phyloP scores from a whole-genome alignment of 169 alveolate genomes.

The Plasmodium chabaudi region DNA sequence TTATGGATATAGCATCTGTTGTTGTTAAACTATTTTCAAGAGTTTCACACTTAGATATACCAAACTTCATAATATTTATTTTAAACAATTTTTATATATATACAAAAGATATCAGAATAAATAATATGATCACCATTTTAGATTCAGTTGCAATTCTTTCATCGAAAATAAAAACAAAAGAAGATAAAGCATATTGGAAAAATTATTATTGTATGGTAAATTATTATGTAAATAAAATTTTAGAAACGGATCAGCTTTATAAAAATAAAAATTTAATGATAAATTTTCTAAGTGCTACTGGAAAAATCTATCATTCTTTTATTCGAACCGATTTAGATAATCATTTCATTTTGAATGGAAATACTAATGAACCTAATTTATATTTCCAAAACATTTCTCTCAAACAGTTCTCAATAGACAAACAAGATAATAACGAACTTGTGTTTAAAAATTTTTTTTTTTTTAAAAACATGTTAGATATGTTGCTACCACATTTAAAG shows the following conservation, averaged over 20 bases:
- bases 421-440: background rate
- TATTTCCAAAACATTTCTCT: too few relatives aligned
- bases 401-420: background rate
- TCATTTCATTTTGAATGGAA: too few relatives aligned
- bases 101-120: background rate
- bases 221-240: background rate
- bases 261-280: slow-evolving; percentile 15
- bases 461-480: slow-evolving; percentile 10
- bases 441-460: background rate
- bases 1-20: background rate
- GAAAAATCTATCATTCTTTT: slow-evolving; percentile 27
- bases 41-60: background rate
- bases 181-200: slow-evolving; percentile 20
- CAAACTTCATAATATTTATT: background rate
- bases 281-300: slow-evolving; percentile 19
- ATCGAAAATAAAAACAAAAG: background rate
- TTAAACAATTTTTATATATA: background rate
- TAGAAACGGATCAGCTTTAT: slow-evolving; percentile 1
- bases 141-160: slow-evolving; percentile 3
- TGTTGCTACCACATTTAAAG: slow-evolving; percentile 4
- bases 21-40: slow-evolving; percentile 7
- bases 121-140: slow-evolving; percentile 13
- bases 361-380: too few relatives aligned
- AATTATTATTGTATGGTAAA: slow-evolving; percentile 16
- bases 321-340: background rate